Conservation (phyloP, 257 asterid genomes). For the Haberlea rhodopensis region DNA sequence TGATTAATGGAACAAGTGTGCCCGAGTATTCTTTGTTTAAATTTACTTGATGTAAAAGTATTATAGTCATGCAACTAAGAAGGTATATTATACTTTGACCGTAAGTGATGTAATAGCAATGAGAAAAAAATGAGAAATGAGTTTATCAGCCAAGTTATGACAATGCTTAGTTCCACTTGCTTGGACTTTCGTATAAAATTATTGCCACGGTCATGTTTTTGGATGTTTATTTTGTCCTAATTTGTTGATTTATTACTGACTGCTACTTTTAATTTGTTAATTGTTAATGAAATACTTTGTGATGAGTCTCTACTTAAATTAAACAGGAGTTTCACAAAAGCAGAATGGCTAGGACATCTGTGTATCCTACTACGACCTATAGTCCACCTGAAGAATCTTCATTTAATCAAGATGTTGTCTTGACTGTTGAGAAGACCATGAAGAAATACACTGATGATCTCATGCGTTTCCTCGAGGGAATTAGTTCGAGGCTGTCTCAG, state of each 20-base stretch:
- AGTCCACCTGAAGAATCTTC: too few relatives aligned
- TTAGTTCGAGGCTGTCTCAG: conserved; percentile 90
- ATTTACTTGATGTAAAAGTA: not conserved
- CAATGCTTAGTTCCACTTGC: not conserved
- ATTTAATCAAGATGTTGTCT: too few relatives aligned
- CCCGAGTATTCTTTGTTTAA: not conserved
- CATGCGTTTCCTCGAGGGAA: conserved; percentile 93
- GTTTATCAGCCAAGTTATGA: not conserved
- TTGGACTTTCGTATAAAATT: not conserved
- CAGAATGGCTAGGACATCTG: too few relatives aligned
- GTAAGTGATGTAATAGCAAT: not conserved
- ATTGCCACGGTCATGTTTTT: not conserved
- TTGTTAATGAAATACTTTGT: not conserved
- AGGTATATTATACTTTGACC: not conserved
- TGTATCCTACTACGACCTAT: too few relatives aligned
- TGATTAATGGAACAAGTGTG: not conserved
- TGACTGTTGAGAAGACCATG: too few relatives aligned
- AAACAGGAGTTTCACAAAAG: conserved; percentile 76
- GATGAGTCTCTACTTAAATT: conserved; percentile 21
- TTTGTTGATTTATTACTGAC: not conserved
- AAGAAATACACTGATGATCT: too few relatives aligned
- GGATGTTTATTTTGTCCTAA: not conserved
- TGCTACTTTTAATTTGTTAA: not conserved
- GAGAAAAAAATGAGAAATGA: not conserved
- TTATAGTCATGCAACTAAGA: not conserved